Percentiles rank a stretch among this genome's conserved stretches.
phyloP scores from a whole-genome alignment of 306 rosid species.

The Prunus persica region DNA sequence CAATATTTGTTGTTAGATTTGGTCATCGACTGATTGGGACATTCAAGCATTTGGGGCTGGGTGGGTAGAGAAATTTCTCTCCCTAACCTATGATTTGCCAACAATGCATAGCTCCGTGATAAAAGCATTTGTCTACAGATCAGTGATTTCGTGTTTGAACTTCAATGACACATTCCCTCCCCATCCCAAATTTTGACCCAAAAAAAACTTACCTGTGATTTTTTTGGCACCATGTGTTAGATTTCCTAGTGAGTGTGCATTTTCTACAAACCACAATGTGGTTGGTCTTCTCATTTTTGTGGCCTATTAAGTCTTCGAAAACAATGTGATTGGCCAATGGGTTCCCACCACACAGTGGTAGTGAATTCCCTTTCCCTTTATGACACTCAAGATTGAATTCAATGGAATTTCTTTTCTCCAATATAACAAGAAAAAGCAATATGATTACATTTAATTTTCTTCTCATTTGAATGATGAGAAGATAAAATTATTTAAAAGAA shows the following conservation, averaged over 20 bases:
- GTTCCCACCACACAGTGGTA: too few relatives aligned
- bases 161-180: too few relatives aligned
- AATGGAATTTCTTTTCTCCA: too few relatives aligned
- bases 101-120: too few relatives aligned
- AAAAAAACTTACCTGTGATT: too few relatives aligned
- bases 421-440: neutral
- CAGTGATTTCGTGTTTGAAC: too few relatives aligned
- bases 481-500: too few relatives aligned
- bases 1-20: neutral
- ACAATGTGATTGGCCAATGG: neutral
- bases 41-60: neutral
- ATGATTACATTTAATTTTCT: neutral
- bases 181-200: fast-evolving
- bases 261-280: neutral
- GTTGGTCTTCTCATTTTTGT: neutral
- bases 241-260: too few relatives aligned
- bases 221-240: too few relatives aligned
- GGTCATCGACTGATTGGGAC: neutral
- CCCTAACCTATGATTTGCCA: neutral
- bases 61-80: neutral
- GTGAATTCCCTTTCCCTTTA: too few relatives aligned
- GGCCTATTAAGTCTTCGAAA: too few relatives aligned
- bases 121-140: too few relatives aligned
- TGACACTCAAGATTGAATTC: fast-evolving
- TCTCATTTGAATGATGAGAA: neutral